Evolutionary conservation across 164 flowering plant species (phyloP).

Genomic region (Aristolochia californica): DNA sequence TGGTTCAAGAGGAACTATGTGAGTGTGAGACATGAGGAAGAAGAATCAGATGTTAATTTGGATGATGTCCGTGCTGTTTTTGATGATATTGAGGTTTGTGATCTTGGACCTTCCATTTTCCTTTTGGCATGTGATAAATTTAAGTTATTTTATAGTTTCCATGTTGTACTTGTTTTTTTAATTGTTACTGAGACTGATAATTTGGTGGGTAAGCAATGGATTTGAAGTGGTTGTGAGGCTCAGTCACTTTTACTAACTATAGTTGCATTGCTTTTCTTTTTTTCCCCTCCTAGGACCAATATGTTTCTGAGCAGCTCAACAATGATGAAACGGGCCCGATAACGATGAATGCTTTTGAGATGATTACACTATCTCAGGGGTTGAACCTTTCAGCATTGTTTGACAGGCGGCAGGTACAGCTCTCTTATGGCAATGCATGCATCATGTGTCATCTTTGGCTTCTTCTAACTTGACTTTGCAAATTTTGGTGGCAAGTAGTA

Average conservation of each 20-base stretch:
- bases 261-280: no score
- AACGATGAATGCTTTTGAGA: conserved; percentile 97
- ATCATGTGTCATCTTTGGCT: no score
- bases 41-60: conserved; percentile 62
- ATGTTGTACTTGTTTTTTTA: no score
- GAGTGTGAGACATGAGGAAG: conserved; percentile 42
- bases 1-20: conserved; percentile 71
- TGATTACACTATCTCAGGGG: conserved; percentile 96
- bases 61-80: conserved; percentile 91
- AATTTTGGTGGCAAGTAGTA: no score
- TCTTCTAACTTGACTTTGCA: no score
- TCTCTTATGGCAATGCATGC: not conserved
- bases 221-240: no score
- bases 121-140: not conserved
- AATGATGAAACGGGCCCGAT: conserved; percentile 49
- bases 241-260: no score
- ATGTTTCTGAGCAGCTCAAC: conserved; percentile 58
- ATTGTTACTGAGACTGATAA: no score
- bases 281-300: conserved; percentile 46
- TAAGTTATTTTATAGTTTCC: no score
- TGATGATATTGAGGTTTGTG: conserved; percentile 78
- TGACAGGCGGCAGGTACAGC: conserved; percentile 77
- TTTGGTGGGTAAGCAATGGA: no score
- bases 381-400: conserved; percentile 84
- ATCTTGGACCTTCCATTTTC: not conserved